A percentile compares a stretch with the other conserved stretches of the same genome.
These are phyloP conservation scores for Tylopilus plumbeoviolaceoides DNA, from an alignment of 768 basidiomycete species.

Conservation along the genomic window DNA sequence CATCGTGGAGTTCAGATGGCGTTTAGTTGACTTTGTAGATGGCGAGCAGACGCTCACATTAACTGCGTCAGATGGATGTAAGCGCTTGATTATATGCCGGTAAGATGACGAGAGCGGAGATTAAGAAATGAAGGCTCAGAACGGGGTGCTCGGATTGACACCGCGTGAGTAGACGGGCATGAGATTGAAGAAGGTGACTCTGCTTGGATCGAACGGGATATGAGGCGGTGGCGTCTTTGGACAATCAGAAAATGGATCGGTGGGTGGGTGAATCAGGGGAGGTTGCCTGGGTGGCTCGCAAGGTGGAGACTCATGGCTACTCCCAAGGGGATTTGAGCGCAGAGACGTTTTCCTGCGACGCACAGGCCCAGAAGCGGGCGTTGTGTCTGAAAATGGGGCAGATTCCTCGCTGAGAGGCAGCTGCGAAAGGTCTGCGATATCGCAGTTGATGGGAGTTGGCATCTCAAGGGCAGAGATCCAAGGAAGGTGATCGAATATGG, in stretches of 20 bases:
- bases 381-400: slow-evolving; percentile 16
- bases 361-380: slow-evolving; percentile 46
- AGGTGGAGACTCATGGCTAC: slow-evolving; percentile 17
- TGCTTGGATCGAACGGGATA: slow-evolving; percentile 43
- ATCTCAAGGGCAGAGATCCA: slow-evolving; percentile 62
- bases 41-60: slow-evolving; percentile 23
- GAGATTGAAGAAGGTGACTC: slow-evolving; percentile 52
- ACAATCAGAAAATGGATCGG: slow-evolving; percentile 11
- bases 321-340: slow-evolving; percentile 45
- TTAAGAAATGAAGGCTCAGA: slow-evolving; percentile 8
- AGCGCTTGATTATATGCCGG: slow-evolving; percentile 27
- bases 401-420: slow-evolving; percentile 34
- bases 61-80: slow-evolving; percentile 27
- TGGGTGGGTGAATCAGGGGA: slow-evolving; percentile 30
- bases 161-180: slow-evolving; percentile 52
- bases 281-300: slow-evolving; percentile 17
- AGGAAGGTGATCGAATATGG: slow-evolving; percentile 58
- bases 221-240: slow-evolving; percentile 34
- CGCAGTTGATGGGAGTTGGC: slow-evolving; percentile 42
- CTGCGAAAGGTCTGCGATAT: slow-evolving; percentile 67
- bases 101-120: slow-evolving; percentile 19
- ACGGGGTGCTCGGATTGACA: slow-evolving; percentile 11
- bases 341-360: slow-evolving; percentile 54
- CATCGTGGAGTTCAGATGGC: slow-evolving; percentile 27
- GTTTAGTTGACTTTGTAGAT: slow-evolving; percentile 20